A percentile compares a stretch with the other conserved stretches of the same genome.
These are phyloP conservation scores for Alloteropsis semialata DNA, from an alignment of 176 grass and related monocot genomes.

Conservation along the genomic window DNA sequence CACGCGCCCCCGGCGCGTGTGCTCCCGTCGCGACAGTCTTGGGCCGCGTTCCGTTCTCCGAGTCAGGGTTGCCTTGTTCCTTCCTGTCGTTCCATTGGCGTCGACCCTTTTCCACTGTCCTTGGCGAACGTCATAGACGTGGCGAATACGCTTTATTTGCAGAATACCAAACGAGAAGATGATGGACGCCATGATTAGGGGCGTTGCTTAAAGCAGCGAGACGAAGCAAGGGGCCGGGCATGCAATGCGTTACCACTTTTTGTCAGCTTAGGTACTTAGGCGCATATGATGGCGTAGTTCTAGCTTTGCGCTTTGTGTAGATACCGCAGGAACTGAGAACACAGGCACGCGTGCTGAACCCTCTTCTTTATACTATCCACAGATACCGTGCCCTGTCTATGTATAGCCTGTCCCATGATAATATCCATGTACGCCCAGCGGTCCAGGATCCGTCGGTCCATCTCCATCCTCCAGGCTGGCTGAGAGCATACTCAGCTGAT, in stretches of 20 bases:
- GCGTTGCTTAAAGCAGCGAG: background rate
- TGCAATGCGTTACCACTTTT: background rate
- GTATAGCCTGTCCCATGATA: background rate
- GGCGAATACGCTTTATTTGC: background rate
- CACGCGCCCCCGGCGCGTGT: background rate
- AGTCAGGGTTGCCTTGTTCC: background rate
- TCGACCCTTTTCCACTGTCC: background rate
- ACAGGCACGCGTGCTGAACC: background rate
- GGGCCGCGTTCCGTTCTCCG: background rate
- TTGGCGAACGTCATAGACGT: background rate
- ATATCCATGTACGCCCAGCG: background rate
- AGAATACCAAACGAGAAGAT: background rate
- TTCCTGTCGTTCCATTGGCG: background rate
- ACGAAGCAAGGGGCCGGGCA: background rate
- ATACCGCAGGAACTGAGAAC: background rate
- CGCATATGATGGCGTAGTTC: background rate
- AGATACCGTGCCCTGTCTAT: background rate
- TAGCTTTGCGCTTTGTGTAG: background rate
- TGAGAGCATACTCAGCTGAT: background rate
- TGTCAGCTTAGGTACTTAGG: background rate
- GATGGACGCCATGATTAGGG: background rate
- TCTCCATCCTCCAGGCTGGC: background rate
- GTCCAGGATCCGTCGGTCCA: no score
- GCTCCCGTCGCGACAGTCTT: no score
- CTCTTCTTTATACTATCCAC: background rate